Evolutionary conservation across 2,329 filamentous ascomycete genomes (phyloP).

Genomic region (Epichloe elymi): DNA sequence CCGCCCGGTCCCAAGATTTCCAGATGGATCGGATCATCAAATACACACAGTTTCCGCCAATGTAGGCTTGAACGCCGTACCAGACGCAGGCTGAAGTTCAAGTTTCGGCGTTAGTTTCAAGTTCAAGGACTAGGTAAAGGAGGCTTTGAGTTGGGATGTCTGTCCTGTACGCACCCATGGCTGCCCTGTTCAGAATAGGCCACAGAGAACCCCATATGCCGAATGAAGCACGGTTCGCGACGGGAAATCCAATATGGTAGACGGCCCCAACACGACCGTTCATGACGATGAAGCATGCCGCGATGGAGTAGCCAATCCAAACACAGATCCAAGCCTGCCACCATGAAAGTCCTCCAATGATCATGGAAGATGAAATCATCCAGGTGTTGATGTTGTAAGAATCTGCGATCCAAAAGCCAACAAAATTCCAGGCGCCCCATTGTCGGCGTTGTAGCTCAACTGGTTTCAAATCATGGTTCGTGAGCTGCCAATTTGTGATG

Average conservation of each 20-base stretch:
- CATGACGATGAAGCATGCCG: conserved; percentile 59
- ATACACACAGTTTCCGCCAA: conserved; percentile 73
- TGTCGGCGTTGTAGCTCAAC: conserved; percentile 68
- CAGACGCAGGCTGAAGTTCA: conserved; percentile 56
- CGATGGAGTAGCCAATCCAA: conserved; percentile 72
- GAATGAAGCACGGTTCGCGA: conserved; percentile 64
- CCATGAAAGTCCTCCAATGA: conserved; percentile 67
- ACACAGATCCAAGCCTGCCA: conserved; percentile 89
- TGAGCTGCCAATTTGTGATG: conserved; percentile 39
- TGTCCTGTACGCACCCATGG: conserved; percentile 40
- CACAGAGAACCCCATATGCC: conserved; percentile 82
- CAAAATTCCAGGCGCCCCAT: conserved; percentile 82
- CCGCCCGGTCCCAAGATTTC: conserved; percentile 47
- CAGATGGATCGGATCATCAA: conserved; percentile 83
- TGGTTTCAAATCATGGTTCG: conserved; percentile 68
- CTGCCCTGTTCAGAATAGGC: conserved; percentile 82
- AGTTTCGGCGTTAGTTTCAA: neutral
- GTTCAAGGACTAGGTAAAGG: neutral
- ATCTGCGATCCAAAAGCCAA: conserved; percentile 77
- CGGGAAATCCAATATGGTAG: conserved; percentile 79
- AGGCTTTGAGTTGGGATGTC: neutral
- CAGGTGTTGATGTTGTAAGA: conserved; percentile 85
- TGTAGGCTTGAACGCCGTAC: conserved; percentile 79
- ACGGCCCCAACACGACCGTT: conserved; percentile 75
- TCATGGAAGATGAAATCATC: conserved; percentile 85